Conservation (phyloP, 805 yeast genomes). For the Yamadazyma insecticola region DNA sequence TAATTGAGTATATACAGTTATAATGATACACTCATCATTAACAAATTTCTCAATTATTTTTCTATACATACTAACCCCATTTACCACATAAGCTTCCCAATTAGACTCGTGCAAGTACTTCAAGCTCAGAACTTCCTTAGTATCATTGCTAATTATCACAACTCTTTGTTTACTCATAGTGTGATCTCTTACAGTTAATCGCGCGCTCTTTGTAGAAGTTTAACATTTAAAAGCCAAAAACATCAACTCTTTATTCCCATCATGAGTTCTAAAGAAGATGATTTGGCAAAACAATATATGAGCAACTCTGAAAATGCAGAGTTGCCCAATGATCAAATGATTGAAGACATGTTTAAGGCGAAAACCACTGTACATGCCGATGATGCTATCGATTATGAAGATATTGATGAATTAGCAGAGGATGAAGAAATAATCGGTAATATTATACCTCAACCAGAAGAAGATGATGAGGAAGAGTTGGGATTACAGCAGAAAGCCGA, state of each 20-base stretch:
- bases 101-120: background rate
- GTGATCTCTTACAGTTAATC: background rate
- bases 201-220: no score
- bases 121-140: no score
- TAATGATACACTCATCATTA: conserved; percentile 7
- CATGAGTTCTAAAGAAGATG: background rate
- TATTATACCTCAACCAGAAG: conserved; percentile 1
- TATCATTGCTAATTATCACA: conserved; percentile 2
- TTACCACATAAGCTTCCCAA: no score
- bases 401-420: conserved; percentile 91
- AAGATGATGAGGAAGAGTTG: conserved; percentile 10
- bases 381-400: conserved; percentile 91
- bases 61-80: conserved; percentile 1
- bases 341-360: conserved; percentile 34
- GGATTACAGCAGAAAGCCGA: conserved; percentile 31
- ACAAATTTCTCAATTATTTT: conserved; percentile 9
- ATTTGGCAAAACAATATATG: background rate
- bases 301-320: background rate
- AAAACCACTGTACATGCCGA: conserved; percentile 65
- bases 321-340: conserved; percentile 8
- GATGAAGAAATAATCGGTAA: conserved; percentile 48
- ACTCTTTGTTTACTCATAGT: background rate
- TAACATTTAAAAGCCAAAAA: no score
- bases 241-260: background rate
- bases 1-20: conserved; percentile 11